Evolutionary conservation across 2,329 filamentous ascomycete species (phyloP), one percentile per base, ranked within the genome.

Genomic region (Penicillium sp.): DNA sequence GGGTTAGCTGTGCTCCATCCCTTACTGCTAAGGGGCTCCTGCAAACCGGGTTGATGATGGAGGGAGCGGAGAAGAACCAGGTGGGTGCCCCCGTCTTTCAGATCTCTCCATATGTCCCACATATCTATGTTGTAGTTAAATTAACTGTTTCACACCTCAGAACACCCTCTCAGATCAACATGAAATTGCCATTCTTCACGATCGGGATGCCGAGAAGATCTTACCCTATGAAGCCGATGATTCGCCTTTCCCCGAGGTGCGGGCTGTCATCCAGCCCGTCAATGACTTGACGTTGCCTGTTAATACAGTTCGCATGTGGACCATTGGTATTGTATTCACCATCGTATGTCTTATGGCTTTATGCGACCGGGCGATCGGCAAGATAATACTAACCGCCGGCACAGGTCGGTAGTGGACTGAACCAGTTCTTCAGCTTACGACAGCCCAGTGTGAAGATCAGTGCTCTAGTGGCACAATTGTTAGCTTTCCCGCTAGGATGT

Each of bases 401-500:
- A 48, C 54, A 74, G 72, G 55, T 74, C 13, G 72, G 72, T 20
- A 72, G 70, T 50, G 72, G 71, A 16, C 58, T 74, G 37, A 75
- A 75, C 40, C 72, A 74, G 50, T 72, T 75, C 55, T 75, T 75
- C 60, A 74, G 69, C 53, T 56, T 74, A 53, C 66, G 72, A 49
- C 70, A 74, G 48, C 72, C 72, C 14, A 74, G 72, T 48, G 70
- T 75, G 31, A 73, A 69, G n/a, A 73, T 75, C 55, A 73, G 67
- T 48, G 61, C 72, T 5, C 60, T 74, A 22, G 72, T 75, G 11
- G 72, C 72, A 14, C 78, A 80, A 53, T 70, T 80, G 37, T 57
- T 79, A 5, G 74, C 78, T 0, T 80, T 77, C 52, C 78, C 78
- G 0, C 55, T 79, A 2, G 78, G 78, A 3, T 72, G 70, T 48